A percentile compares a stretch with the other conserved stretches of the same genome.
phyloP scores from a whole-genome alignment of 1,139 yeast species.

The Citeromyces hawaiiensis region DNA sequence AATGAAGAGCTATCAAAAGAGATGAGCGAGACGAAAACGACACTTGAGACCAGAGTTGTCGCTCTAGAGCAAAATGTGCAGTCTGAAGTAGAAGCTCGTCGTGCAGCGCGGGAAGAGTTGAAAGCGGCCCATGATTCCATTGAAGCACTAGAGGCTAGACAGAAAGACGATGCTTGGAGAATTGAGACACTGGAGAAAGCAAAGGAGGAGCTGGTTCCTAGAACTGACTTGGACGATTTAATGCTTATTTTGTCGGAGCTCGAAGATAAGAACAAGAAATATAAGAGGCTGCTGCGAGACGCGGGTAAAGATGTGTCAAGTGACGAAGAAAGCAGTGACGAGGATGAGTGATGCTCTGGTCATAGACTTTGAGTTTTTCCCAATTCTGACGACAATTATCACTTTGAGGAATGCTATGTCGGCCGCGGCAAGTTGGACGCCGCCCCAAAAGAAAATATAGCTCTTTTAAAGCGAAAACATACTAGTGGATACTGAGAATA shows the following conservation, averaged over 20 bases:
- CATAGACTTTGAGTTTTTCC: too few relatives aligned
- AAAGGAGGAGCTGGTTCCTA: constrained; percentile 1
- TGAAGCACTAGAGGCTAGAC: neutral
- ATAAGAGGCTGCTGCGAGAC: constrained; percentile 35
- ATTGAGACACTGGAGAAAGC: constrained; percentile 1
- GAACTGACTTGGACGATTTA: constrained; percentile 58
- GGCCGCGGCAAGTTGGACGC: too few relatives aligned
- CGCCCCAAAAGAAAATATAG: too few relatives aligned
- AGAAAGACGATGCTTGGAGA: neutral
- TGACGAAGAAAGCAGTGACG: constrained; percentile 38
- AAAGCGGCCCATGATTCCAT: neutral
- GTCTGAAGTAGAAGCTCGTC: neutral
- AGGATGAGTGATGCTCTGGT: constrained; percentile 18
- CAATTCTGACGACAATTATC: too few relatives aligned
- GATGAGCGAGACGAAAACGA: neutral
- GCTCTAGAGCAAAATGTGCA: neutral
- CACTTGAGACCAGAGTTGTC: constrained; percentile 1
- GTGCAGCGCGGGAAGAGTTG: neutral
- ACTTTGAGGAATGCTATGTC: too few relatives aligned
- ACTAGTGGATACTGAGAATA: too few relatives aligned
- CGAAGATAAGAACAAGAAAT: constrained; percentile 53
- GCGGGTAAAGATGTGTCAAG: constrained; percentile 36
- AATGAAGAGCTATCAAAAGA: neutral
- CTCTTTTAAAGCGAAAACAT: too few relatives aligned
- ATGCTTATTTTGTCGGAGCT: constrained; percentile 63